Base-by-base conservation (phyloP, 495 filamentous ascomycete species). In the Neohortaea acidophila region DNA sequence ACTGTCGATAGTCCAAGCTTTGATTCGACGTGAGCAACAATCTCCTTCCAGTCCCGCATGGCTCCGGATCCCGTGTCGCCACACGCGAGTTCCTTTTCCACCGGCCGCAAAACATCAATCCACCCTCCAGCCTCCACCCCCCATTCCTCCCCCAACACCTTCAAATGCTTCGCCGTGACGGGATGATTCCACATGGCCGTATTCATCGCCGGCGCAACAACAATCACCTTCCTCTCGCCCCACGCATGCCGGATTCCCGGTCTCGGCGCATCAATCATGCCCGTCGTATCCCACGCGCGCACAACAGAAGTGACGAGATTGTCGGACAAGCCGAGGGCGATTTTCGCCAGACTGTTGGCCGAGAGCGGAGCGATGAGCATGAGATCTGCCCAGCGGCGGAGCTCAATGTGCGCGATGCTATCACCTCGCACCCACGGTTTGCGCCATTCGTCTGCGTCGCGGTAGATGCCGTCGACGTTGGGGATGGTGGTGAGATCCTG, bases 171-270 rank as follows among this genome's bases (percentile, higher is more conserved):
- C 32, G 52, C 61, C 0, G 84, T 93, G 26, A 93, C 58, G 13
- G 85, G 85, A 58, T 94, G 81, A 36, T 63, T 62, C 78, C 78
- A 93, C 87, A 92, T 92, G 2, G 73, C 75, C n/a, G 75, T 82
- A 60, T 91, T 87, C 82, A 91, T 85, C 11, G 76, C 72, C 28
- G 74, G 79, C n/a, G 68, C 79, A 0, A 81, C 76, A 3, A 79
- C 27, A 34, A 82, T 77, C 21, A 56, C 53, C 54, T 72, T 75
- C 49, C 56, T 61, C 18, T 34, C 33, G 14, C 18, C 39, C 21
- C 40, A 32, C 10, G 36, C 29, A 12, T 36, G 27, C 13, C 15
- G 20, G 7, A 43, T 31, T 12, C 40, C 40, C 13, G 24, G 19
- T 21, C 45, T 21, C 7, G 27, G 40, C 15, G 44, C 51, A 44